These are phyloP conservation scores for Solanum lignicaule DNA, from an alignment of 257 asterid species.

Conservation along the genomic window DNA sequence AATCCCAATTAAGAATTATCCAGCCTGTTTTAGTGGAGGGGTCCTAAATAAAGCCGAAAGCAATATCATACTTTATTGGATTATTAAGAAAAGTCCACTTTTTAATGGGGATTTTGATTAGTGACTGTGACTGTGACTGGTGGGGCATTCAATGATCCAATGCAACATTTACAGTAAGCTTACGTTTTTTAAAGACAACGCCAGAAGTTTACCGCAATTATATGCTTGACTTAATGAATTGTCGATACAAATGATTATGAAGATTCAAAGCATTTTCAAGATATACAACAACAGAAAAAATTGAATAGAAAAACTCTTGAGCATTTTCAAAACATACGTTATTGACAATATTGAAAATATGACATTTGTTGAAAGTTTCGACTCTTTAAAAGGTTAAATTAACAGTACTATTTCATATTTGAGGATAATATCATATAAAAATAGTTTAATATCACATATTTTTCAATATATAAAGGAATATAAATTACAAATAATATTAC, in stretches of 20 bases:
- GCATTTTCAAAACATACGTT: background rate
- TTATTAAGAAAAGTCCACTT: background rate
- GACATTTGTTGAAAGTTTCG: background rate
- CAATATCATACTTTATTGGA: background rate
- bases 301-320: background rate
- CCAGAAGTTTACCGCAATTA: background rate
- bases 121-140: background rate
- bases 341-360: background rate
- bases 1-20: background rate
- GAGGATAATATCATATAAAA: background rate
- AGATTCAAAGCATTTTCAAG: background rate
- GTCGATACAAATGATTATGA: background rate
- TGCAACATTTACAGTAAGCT: background rate
- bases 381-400: background rate
- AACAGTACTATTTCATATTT: background rate
- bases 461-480: background rate
- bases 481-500: background rate
- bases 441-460: background rate
- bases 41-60: background rate
- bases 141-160: background rate
- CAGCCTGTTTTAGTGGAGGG: background rate
- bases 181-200: background rate
- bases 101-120: background rate
- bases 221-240: background rate
- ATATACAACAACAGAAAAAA: background rate